Percentiles rank a stretch among this genome's conserved stretches.
phyloP scores from a whole-genome alignment of 2,329 filamentous ascomycete genomes.

The Curvularia verruculosa region DNA sequence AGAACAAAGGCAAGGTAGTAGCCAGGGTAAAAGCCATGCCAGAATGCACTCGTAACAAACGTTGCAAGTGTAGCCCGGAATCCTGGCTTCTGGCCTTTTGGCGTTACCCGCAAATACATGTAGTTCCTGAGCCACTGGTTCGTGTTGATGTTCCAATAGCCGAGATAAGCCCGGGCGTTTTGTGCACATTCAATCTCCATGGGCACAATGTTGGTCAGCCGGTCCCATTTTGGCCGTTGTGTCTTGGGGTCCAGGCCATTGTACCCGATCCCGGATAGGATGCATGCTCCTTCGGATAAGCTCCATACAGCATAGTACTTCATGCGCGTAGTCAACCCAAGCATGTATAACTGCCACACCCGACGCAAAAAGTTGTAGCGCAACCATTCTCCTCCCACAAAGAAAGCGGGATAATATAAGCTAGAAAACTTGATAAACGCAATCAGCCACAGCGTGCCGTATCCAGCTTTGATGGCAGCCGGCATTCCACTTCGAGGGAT shows the following conservation, averaged over 20 bases:
- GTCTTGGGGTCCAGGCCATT: slow-evolving; percentile 87
- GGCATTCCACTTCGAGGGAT: slow-evolving; percentile 91
- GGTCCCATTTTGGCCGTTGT: slow-evolving; percentile 86
- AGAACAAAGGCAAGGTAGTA: slow-evolving; percentile 93
- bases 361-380: slow-evolving; percentile 72
- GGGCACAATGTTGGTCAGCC: slow-evolving; percentile 86
- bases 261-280: slow-evolving; percentile 90
- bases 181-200: slow-evolving; percentile 87
- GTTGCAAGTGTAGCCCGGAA: slow-evolving; percentile 94
- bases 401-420: slow-evolving; percentile 67
- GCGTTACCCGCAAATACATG: slow-evolving; percentile 92
- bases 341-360: slow-evolving; percentile 80
- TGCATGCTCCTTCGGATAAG: slow-evolving; percentile 91
- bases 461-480: slow-evolving; percentile 74
- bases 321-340: slow-evolving; percentile 78
- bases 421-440: slow-evolving; percentile 75
- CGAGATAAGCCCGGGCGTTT: slow-evolving; percentile 90
- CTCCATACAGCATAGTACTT: slow-evolving; percentile 99
- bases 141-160: slow-evolving; percentile 98
- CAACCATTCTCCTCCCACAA: slow-evolving; percentile 71
- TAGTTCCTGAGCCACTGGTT: slow-evolving; percentile 97
- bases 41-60: slow-evolving; percentile 91
- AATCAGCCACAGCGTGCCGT: slow-evolving; percentile 79
- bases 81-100: slow-evolving; percentile 92
- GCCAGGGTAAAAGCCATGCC: slow-evolving; percentile 97